Evolutionary conservation across 2,329 filamentous ascomycete species (phyloP).

Genomic region (Boeremia lycopersici): DNA sequence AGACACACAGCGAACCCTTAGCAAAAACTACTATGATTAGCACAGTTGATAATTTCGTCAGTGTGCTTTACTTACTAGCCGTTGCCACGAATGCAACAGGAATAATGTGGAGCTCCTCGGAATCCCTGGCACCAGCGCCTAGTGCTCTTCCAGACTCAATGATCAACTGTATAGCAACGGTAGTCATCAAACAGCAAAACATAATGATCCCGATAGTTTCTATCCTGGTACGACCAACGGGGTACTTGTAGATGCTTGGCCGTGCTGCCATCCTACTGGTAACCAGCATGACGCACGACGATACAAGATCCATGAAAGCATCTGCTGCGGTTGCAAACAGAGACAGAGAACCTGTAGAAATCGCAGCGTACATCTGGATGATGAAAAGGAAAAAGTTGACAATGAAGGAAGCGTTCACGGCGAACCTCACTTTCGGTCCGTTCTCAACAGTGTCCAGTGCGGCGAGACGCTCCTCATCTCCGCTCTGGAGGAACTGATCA

Average conservation of each 20-base stretch:
- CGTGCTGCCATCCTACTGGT: constrained; percentile 65
- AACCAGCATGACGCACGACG: constrained; percentile 66
- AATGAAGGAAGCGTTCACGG: constrained; percentile 46
- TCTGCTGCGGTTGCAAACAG: constrained; percentile 70
- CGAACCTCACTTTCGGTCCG: constrained; percentile 48
- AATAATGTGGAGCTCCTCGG: constrained; percentile 57
- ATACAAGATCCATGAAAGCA: constrained; percentile 70
- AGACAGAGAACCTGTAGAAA: constrained; percentile 65
- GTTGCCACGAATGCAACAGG: constrained; percentile 62
- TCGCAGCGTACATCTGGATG: constrained; percentile 64
- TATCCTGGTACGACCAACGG: constrained; percentile 66
- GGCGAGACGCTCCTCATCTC: constrained; percentile 60
- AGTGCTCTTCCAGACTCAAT: constrained; percentile 63
- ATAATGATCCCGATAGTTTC: constrained; percentile 70
- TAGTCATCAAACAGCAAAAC: constrained; percentile 71
- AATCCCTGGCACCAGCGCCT: constrained; percentile 51
- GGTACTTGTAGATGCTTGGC: constrained; percentile 67
- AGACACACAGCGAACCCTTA: constrained; percentile 60
- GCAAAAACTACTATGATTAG: constrained; percentile 52
- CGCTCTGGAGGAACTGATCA: constrained; percentile 59
- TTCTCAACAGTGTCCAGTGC: constrained; percentile 59
- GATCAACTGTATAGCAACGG: constrained; percentile 66
- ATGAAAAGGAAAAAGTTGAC: constrained; percentile 58
- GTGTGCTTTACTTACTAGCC: constrained; percentile 53
- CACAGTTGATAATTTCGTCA: constrained; percentile 3